A percentile compares a stretch with the other conserved stretches of the same genome.
These are phyloP conservation scores for Claviceps sp. DNA, from an alignment of 2,329 filamentous ascomycete genomes.

Conservation along the genomic window DNA sequence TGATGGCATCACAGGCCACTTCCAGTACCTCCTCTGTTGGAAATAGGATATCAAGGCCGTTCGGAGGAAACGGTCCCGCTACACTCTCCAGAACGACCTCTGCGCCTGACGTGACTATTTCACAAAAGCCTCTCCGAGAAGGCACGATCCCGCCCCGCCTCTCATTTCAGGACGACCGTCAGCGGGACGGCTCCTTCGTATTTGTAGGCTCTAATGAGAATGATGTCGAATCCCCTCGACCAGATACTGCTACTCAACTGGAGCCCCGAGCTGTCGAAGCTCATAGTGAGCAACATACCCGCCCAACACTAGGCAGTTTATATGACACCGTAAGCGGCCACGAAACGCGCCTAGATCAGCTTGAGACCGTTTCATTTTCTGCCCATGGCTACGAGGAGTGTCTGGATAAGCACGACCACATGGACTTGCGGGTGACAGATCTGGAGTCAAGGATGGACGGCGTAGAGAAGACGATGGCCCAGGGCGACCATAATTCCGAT, in stretches of 20 bases:
- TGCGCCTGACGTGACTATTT: constrained; percentile 17
- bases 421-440: constrained; percentile 55
- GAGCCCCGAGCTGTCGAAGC: constrained; percentile 14
- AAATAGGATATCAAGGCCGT: constrained; percentile 38
- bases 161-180: constrained; percentile 8
- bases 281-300: constrained; percentile 13
- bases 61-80: constrained; percentile 40
- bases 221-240: constrained; percentile 6
- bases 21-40: constrained; percentile 39
- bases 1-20: constrained; percentile 37
- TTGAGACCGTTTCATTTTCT: constrained; percentile 60
- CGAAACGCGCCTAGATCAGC: constrained; percentile 49
- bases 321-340: constrained; percentile 44
- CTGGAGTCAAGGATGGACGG: constrained; percentile 52
- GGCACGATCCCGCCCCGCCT: constrained; percentile 1
- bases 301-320: constrained; percentile 30
- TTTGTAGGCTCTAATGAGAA: constrained; percentile 10
- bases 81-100: constrained; percentile 24
- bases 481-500: constrained; percentile 23
- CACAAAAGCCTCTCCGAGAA: constrained; percentile 18
- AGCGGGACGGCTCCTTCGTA: constrained; percentile 14
- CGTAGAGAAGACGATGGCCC: constrained; percentile 44
- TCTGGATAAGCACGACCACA: constrained; percentile 50
- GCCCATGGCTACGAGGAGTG: constrained; percentile 55
- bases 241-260: constrained; percentile 14